phyloP scores from a whole-genome alignment of 164 flowering plant genomes.

The Litsea cubeba region DNA sequence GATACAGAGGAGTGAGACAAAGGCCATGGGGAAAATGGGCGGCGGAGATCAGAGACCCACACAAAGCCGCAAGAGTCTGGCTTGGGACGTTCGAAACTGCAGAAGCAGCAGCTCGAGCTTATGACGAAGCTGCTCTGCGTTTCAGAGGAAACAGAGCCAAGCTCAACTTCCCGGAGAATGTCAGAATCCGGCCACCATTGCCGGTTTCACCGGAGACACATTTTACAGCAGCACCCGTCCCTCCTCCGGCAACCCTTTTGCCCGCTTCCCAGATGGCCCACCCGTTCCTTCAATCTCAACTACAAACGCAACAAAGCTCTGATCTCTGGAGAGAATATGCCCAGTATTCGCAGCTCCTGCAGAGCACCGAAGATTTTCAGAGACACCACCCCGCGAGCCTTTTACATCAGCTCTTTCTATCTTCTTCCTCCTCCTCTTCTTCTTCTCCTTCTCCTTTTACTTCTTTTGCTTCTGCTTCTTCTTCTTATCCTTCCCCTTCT shows the following conservation, averaged over 20 bases:
- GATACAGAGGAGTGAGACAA: slow-evolving; percentile 71
- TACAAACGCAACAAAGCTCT: slow-evolving; percentile 17
- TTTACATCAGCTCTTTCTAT: slow-evolving; percentile 24
- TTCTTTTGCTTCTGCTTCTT: background rate
- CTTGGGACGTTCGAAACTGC: slow-evolving; percentile 79
- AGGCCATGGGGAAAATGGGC: slow-evolving; percentile 90
- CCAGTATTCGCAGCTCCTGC: slow-evolving; percentile 53
- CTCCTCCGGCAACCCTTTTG: slow-evolving; percentile 17
- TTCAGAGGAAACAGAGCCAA: slow-evolving; percentile 76
- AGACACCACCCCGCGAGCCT: slow-evolving; percentile 16
- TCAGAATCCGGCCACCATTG: slow-evolving; percentile 24
- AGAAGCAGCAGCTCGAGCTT: slow-evolving; percentile 74
- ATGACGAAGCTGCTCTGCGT: slow-evolving; percentile 70
- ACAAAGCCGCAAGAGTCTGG: slow-evolving; percentile 78
- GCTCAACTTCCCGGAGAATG: slow-evolving; percentile 70
- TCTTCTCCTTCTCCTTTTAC: slow-evolving; percentile 10
- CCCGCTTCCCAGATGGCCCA: slow-evolving; percentile 5
- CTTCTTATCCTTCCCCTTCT: background rate
- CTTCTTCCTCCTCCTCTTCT: slow-evolving; percentile 11
- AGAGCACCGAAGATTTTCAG: slow-evolving; percentile 31
- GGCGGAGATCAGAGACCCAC: slow-evolving; percentile 77
- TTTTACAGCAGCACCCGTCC: slow-evolving; percentile 4
- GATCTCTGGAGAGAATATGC: slow-evolving; percentile 35
- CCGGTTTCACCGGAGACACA: slow-evolving; percentile 12
- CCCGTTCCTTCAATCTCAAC: slow-evolving; percentile 7